phyloP scores from a whole-genome alignment of 805 yeast species.

The Debaryomyces hansenii region DNA sequence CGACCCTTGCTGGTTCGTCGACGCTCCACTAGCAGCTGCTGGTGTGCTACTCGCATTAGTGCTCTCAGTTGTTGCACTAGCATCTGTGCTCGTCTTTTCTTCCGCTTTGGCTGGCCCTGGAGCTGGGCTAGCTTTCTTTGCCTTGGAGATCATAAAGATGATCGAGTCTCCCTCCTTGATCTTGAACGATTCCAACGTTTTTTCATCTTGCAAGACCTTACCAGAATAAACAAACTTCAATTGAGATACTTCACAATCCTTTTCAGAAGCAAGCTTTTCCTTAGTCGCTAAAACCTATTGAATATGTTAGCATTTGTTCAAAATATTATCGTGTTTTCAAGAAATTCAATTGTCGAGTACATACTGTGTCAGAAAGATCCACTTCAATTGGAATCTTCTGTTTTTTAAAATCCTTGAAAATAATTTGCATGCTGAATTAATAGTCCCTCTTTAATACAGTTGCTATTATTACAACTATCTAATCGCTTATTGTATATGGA shows the following conservation, averaged over 20 bases:
- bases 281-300: constrained; percentile 62
- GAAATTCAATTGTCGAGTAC: constrained; percentile 17
- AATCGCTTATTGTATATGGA: too few species aligned
- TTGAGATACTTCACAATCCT: constrained; percentile 67
- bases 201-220: constrained; percentile 83
- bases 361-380: constrained; percentile 65
- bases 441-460: constrained; percentile 11
- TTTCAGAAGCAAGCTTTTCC: constrained; percentile 65
- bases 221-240: constrained; percentile 92
- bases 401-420: constrained; percentile 91
- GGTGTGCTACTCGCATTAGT: constrained; percentile 2
- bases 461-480: too few species aligned
- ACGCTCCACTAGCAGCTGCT: constrained; percentile 8
- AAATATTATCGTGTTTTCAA: not conserved
- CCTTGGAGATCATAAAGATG: constrained; percentile 80
- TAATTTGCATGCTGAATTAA: constrained; percentile 61
- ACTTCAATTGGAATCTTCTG: constrained; percentile 80
- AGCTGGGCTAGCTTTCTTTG: constrained; percentile 30
- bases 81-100: constrained; percentile 12
- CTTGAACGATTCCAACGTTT: constrained; percentile 67
- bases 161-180: constrained; percentile 85
- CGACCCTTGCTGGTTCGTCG: constrained; percentile 14
- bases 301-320: constrained; percentile 4
- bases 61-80: constrained; percentile 17
- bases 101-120: constrained; percentile 14